Evolutionary conservation across 2,329 filamentous ascomycete genomes (phyloP).

Genomic region (Cucurbitaria berberidis): DNA sequence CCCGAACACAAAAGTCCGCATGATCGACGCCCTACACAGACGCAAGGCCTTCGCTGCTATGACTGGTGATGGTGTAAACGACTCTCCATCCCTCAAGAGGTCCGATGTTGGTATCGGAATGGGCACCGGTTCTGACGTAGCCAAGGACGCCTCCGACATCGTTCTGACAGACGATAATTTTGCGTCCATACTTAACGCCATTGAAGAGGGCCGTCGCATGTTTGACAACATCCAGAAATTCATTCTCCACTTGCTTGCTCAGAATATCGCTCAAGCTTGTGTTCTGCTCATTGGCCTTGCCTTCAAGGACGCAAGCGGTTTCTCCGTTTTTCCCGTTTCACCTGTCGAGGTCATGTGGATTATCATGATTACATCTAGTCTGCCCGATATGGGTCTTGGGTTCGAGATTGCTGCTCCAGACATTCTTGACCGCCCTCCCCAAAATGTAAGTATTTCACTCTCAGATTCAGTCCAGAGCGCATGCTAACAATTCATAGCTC

Average conservation of each 20-base stretch:
- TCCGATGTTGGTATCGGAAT: slow-evolving; percentile 56
- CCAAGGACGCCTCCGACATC: slow-evolving; percentile 54
- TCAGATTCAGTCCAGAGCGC: background rate
- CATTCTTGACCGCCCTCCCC: slow-evolving; percentile 41
- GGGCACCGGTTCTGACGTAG: slow-evolving; percentile 54
- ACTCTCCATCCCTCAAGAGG: slow-evolving; percentile 53
- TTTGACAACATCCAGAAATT: slow-evolving; percentile 57
- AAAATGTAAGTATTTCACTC: slow-evolving; percentile 25
- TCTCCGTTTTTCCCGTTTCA: slow-evolving; percentile 47
- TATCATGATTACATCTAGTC: slow-evolving; percentile 48
- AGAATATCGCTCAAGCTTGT: slow-evolving; percentile 45
- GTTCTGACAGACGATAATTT: slow-evolving; percentile 56
- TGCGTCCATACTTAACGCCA: slow-evolving; percentile 53
- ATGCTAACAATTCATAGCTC: slow-evolving; percentile 28
- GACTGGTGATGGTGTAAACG: slow-evolving; percentile 55
- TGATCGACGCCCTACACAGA: slow-evolving; percentile 53
- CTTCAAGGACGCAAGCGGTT: slow-evolving; percentile 39
- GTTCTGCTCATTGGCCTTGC: slow-evolving; percentile 44
- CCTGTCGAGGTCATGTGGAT: slow-evolving; percentile 49
- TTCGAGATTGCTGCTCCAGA: slow-evolving; percentile 44
- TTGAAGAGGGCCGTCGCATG: slow-evolving; percentile 53
- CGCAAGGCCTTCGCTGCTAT: slow-evolving; percentile 51
- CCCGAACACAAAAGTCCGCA: slow-evolving; percentile 54
- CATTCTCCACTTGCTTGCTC: slow-evolving; percentile 41
- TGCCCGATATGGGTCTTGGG: slow-evolving; percentile 46